Evolutionary conservation across 768 basidiomycete species (phyloP), one percentile per base, ranked within the genome.

Genomic region (Mycena alexandri): DNA sequence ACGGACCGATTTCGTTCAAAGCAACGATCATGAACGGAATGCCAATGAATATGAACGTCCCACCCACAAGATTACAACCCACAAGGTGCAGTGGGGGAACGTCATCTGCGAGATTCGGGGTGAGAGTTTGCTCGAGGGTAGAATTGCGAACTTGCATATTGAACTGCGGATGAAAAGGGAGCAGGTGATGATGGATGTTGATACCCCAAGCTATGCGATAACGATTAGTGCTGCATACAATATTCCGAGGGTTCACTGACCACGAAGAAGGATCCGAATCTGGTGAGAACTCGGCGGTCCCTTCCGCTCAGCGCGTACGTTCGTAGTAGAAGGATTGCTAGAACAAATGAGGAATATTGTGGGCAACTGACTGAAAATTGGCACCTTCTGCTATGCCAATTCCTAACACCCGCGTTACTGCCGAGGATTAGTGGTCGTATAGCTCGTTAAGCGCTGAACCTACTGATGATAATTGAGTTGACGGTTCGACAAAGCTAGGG

Each of bases 271-370:
- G 33, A n/a, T 5, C 7, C 36, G 33, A 46, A 34, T 42, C 34
- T 14, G 1, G 2, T 6, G 8, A 65, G 33, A 6, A 44, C 22
- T 5, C 48, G 56, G 2, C 14, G 54, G 1, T 52, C 51, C 10
- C 41, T 25, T 14, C 57, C 64, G 36, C 64, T 65, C 24, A 65
- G 42, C 13, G 64, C 64, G n/a, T 59, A 44, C 9, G 64, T 65
- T 7, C 64, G 50, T 21, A 65, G 16, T 1, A 65, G 16, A 16
- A 65, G 57, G 57, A 65, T 65, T 16, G 55, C 54, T 63, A 42
- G 9, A 55, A 53, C 11, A 41, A 29, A 11, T 29, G 17, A 43
- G 24, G 2, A 34, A n/a, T 11, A 8, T n/a, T 33, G 14, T 8
- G 7, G 19, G 19, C 12, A 19, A 41, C 38, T 43, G 21, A n/a